Base-by-base conservation (phyloP, 2,329 filamentous ascomycete genomes). In the Penicillium sp. region DNA sequence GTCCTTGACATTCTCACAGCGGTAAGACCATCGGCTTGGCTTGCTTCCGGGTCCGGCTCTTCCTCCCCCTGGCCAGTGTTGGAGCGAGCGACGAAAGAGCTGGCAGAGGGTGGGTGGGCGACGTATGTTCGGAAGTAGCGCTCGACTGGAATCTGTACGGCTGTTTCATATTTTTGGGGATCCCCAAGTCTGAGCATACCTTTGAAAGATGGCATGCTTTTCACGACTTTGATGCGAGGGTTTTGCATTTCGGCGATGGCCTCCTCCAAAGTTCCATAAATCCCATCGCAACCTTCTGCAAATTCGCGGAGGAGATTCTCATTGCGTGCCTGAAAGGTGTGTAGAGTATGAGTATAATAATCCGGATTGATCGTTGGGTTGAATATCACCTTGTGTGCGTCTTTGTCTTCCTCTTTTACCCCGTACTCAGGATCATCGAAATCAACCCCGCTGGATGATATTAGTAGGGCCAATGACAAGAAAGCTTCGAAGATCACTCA, bases 361-460 rank as follows among this genome's bases (percentile, higher is more conserved):
- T 7, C 18, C 10, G 5, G 21, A 21, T 24, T 24, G 5, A 9
- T 14, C 13, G 3, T 39, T 43, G 33, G 9, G 5, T 11, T 34
- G 24, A 13, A 5, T 47, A 6, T 28, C 67, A 88, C 87, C 81
- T 97, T 97, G 48, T 73, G 70, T 0, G 71, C 61, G 16, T 87
- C 77, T 70, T 99, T 99, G 60, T 89, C 84, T 71, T 97, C 92
- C 75, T 97, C 93, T 71, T 96, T 96, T 69, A 91, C 90, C 37
- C 92, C 92, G 68, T 88, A 96, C 2, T 96, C 92, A 1, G 85
- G 71, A 70, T 97, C 92, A 69, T 99, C 92, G 72, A 99, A 97
- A 71, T 99, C 94, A 16, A 96, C 85, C 13, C 94, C 94, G 50
- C 89, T 92, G 54, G 3, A 39, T 19, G 26, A 28, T 19, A 54